These are phyloP conservation scores for Vigna reflexopilosa DNA, from an alignment of 306 rosid species.

Conservation along the genomic window DNA sequence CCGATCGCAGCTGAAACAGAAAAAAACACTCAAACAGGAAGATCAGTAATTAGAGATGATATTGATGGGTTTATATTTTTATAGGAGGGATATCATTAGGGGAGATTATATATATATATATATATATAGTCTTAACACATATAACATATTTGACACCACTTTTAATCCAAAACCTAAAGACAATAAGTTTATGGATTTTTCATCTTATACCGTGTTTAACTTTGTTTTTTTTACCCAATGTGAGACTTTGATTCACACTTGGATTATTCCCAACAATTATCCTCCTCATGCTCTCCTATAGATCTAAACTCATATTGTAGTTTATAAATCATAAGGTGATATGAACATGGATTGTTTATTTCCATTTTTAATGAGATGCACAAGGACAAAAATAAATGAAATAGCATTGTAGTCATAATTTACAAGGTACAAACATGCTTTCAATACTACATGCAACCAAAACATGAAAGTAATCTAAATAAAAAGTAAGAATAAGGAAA, in stretches of 20 bases:
- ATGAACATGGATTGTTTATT: slow-evolving; percentile 6
- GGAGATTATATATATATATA: too few relatives aligned
- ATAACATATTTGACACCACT: too few relatives aligned
- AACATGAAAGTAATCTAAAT: slow-evolving; percentile 9
- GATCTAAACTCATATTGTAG: slow-evolving; percentile 7
- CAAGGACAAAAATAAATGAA: neutral
- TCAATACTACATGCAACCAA: slow-evolving; percentile 10
- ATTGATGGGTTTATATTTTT: neutral
- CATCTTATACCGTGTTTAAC: too few relatives aligned
- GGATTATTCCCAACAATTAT: neutral
- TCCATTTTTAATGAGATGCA: slow-evolving; percentile 2
- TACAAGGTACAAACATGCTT: neutral
- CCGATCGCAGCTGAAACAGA: slow-evolving; percentile 75
- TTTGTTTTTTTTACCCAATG: too few relatives aligned
- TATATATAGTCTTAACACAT: too few relatives aligned
- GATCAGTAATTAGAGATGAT: slow-evolving; percentile 43
- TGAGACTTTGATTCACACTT: too few relatives aligned
- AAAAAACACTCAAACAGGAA: slow-evolving; percentile 39
- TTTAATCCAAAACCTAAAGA: too few relatives aligned
- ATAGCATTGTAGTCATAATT: neutral
- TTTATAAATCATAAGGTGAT: slow-evolving; percentile 2
- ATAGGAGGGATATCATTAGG: too few relatives aligned
- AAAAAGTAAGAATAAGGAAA: slow-evolving; percentile 12
- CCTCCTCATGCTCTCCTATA: slow-evolving; percentile 21
- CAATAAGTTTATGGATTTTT: too few relatives aligned